Conservation (phyloP, 495 filamentous ascomycete species). For the Xanthoparmelia taractica region DNA sequence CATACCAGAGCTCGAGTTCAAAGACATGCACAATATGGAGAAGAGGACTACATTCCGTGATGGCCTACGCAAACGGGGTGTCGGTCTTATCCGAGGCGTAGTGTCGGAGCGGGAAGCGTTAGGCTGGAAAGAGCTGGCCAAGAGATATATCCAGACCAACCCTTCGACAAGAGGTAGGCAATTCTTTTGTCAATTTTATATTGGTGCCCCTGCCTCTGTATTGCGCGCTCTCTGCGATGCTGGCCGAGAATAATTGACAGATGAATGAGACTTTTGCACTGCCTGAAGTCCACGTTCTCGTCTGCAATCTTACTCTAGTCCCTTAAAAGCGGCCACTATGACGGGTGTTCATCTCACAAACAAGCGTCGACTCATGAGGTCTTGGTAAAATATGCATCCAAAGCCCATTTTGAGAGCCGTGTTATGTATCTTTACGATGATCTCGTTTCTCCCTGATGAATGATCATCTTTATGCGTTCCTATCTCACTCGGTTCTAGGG, state of each 20-base stretch:
- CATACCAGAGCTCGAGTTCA: conserved; percentile 47
- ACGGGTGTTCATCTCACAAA: not conserved
- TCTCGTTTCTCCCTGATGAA: not conserved
- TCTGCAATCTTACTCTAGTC: not conserved
- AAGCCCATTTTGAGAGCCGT: not conserved
- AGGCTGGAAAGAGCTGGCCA: conserved; percentile 47
- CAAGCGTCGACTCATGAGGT: not conserved
- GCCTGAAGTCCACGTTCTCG: not conserved
- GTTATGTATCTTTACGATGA: not conserved
- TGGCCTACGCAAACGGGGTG: conserved; percentile 49
- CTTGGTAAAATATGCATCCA: not conserved
- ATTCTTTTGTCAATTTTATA: not conserved
- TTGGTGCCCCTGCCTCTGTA: not conserved
- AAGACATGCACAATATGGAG: conserved; percentile 35
- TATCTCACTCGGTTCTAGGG: conserved; percentile 14
- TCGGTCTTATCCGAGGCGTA: conserved; percentile 51
- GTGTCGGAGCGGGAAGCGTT: conserved; percentile 49
- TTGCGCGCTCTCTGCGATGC: not conserved
- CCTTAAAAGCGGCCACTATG: not conserved
- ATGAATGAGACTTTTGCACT: not conserved
- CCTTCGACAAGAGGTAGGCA: conserved; percentile 30
- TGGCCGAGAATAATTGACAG: not conserved
- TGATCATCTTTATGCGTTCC: not conserved
- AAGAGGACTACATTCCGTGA: conserved; percentile 29
- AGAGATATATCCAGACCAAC: conserved; percentile 51